Conservation (phyloP, 108 stramenopile genomes). For the Pseudonitzschia multiseries region DNA sequence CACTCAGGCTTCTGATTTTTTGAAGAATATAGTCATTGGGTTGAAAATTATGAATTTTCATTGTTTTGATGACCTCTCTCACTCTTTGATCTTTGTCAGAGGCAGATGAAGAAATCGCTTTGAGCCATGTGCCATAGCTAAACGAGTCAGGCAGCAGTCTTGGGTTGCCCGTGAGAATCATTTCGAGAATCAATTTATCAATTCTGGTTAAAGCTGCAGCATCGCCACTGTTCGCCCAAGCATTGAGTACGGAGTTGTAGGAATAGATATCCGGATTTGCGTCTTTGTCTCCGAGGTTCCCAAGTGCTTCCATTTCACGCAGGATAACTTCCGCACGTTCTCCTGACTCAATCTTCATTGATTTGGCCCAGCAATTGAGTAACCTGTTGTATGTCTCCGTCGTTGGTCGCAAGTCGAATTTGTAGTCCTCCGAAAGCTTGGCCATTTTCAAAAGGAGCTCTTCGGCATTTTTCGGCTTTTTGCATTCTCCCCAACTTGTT, state of each 20-base stretch:
- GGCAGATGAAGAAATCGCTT: slow-evolving; percentile 46
- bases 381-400: slow-evolving; percentile 41
- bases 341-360: slow-evolving; percentile 21
- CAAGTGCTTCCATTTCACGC: slow-evolving; percentile 32
- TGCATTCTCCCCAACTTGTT: slow-evolving; percentile 17
- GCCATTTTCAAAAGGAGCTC: slow-evolving; percentile 32
- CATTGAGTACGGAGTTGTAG: slow-evolving; percentile 35
- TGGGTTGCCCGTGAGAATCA: slow-evolving; percentile 27
- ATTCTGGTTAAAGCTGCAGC: slow-evolving; percentile 28
- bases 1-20: background rate
- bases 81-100: slow-evolving; percentile 19
- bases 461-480: slow-evolving; percentile 28
- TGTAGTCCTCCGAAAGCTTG: slow-evolving; percentile 26
- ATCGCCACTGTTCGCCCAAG: slow-evolving; percentile 40
- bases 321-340: slow-evolving; percentile 34
- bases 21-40: slow-evolving; percentile 24
- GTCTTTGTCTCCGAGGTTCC: slow-evolving; percentile 6
- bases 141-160: slow-evolving; percentile 38
- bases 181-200: slow-evolving; percentile 37
- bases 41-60: slow-evolving; percentile 40
- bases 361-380: slow-evolving; percentile 37
- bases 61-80: slow-evolving; percentile 33
- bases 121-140: slow-evolving; percentile 55
- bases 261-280: slow-evolving; percentile 27
- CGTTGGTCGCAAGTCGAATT: slow-evolving; percentile 38